A percentile compares a stretch with the other conserved stretches of the same genome.
These are phyloP conservation scores for Leonotis leonurus DNA, from an alignment of 257 asterid species.

Conservation along the genomic window DNA sequence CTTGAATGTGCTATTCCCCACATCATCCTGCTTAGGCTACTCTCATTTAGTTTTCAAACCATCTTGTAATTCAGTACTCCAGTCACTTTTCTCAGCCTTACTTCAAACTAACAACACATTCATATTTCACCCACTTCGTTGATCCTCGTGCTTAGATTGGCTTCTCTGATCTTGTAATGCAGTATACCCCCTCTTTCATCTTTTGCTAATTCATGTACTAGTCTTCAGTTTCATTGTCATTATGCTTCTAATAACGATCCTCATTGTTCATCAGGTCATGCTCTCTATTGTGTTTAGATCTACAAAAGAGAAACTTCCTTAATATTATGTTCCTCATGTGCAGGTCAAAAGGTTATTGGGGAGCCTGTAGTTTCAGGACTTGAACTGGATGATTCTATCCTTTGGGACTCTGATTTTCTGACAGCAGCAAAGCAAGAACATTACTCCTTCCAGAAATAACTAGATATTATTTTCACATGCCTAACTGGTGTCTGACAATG, in stretches of 20 bases:
- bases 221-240: not conserved
- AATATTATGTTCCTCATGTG: conserved; percentile 10
- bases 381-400: conserved; percentile 72
- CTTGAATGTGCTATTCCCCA: not conserved
- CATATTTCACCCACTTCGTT: not conserved
- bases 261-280: not conserved
- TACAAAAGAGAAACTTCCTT: not conserved
- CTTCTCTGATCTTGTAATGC: not conserved
- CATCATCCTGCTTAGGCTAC: not conserved
- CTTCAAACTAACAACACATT: not conserved
- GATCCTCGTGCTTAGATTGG: not conserved
- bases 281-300: not conserved
- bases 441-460: conserved; percentile 12
- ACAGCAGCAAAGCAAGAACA: conserved; percentile 73
- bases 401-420: conserved; percentile 85
- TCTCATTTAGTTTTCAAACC: not conserved
- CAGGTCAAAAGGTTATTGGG: conserved; percentile 95
- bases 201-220: not conserved
- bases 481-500: not conserved
- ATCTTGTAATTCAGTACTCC: not conserved
- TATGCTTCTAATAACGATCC: no score
- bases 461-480: not conserved
- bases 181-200: not conserved
- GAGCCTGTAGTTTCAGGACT: conserved; percentile 92
- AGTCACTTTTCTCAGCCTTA: not conserved